Evolutionary conservation across 1,284 basidiomycete species (phyloP).

Genomic region (Heliocybe sulcata): DNA sequence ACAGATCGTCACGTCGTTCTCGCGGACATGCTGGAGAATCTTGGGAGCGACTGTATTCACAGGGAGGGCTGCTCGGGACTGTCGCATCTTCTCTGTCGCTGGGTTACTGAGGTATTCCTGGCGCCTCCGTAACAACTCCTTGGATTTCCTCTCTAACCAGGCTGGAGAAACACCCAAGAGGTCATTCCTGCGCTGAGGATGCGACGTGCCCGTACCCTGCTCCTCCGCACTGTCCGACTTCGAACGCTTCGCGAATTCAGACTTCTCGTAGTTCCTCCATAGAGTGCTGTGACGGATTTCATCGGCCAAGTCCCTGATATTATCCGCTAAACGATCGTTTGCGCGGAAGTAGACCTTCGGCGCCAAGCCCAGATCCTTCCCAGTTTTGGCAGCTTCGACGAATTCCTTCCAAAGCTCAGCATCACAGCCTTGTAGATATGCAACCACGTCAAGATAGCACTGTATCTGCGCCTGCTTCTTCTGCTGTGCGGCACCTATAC

Average conservation of each 20-base stretch:
- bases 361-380: conserved; percentile 64
- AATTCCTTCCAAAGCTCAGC: conserved; percentile 75
- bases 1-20: conserved; percentile 86
- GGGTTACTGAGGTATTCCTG: conserved; percentile 63
- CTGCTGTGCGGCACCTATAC: conserved; percentile 58
- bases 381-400: conserved; percentile 47
- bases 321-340: conserved; percentile 63
- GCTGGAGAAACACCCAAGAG: background rate
- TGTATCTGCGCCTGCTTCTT: conserved; percentile 76
- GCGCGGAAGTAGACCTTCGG: conserved; percentile 71
- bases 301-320: conserved; percentile 66
- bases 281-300: conserved; percentile 56
- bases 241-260: conserved; percentile 8
- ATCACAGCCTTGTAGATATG: conserved; percentile 84
- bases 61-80: conserved; percentile 63
- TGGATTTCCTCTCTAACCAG: conserved; percentile 46
- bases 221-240: conserved; percentile 12
- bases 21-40: conserved; percentile 63
- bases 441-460: conserved; percentile 85
- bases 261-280: conserved; percentile 35
- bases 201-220: conserved; percentile 1
- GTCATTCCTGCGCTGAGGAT: background rate
- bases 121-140: conserved; percentile 45
- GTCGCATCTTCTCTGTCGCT: conserved; percentile 59
- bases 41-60: conserved; percentile 64